Conservation (phyloP, 2,329 filamentous ascomycete species). For the Paraphaeosphaeria sporulosa region DNA sequence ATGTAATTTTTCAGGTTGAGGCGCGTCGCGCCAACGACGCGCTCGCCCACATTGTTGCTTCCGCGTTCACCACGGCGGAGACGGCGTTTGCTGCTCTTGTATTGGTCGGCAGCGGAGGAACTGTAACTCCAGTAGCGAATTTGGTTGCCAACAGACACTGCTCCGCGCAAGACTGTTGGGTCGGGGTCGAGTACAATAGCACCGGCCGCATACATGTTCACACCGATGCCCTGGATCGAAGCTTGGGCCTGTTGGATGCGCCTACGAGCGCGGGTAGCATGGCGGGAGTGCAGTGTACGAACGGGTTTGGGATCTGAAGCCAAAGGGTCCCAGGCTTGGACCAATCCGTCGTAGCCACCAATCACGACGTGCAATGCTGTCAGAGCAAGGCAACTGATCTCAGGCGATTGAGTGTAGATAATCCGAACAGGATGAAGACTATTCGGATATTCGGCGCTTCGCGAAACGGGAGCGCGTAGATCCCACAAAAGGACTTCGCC, state of each 20-base stretch:
- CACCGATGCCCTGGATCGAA: conserved; percentile 71
- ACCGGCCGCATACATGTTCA: conserved; percentile 81
- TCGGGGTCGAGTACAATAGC: conserved; percentile 89
- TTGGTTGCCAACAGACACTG: conserved; percentile 86
- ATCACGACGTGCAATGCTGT: conserved; percentile 89
- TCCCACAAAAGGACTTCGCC: conserved; percentile 88
- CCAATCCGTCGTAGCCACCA: conserved; percentile 91
- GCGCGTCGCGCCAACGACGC: conserved; percentile 68
- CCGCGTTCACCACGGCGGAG: conserved; percentile 73
- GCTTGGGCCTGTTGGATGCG: conserved; percentile 72
- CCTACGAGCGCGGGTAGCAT: conserved; percentile 82
- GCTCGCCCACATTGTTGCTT: conserved; percentile 65
- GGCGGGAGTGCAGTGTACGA: conserved; percentile 84
- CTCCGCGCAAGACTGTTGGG: conserved; percentile 81
- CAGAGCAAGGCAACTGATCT: conserved; percentile 82
- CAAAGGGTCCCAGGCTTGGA: conserved; percentile 96
- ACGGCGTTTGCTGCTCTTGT: conserved; percentile 79
- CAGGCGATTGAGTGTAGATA: conserved; percentile 89
- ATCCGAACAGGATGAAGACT: conserved; percentile 75
- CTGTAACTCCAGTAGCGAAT: conserved; percentile 95
- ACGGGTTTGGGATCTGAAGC: conserved; percentile 80
- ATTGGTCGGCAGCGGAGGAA: conserved; percentile 76
- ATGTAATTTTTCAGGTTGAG: conserved; percentile 83
- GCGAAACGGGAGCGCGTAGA: conserved; percentile 70
- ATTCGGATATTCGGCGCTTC: conserved; percentile 62